Conservation (phyloP, 805 yeast genomes). For the baker's yeast (Saccharomyces cerevisiae) region DNA sequence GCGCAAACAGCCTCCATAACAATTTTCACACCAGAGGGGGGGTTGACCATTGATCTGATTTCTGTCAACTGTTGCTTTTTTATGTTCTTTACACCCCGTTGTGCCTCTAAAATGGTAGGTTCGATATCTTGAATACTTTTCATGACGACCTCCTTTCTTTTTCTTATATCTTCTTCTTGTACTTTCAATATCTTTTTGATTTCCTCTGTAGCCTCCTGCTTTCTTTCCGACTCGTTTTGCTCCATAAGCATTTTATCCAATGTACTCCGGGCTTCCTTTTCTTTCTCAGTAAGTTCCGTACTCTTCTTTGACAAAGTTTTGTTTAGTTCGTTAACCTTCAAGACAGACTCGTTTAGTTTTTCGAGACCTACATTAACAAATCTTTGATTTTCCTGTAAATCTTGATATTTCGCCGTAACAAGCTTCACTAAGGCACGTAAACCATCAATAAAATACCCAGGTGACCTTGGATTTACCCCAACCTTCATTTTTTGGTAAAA, state of each 20-base stretch:
- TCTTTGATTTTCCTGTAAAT: constrained; percentile 56
- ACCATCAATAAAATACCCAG: constrained; percentile 50
- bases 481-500: constrained; percentile 3
- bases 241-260: constrained; percentile 69
- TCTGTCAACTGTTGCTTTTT: constrained; percentile 90
- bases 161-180: constrained; percentile 55
- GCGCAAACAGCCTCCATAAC: constrained; percentile 84
- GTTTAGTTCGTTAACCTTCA: constrained; percentile 58
- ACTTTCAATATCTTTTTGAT: constrained; percentile 60
- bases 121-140: constrained; percentile 67
- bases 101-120: constrained; percentile 80
- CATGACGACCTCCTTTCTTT: constrained; percentile 47
- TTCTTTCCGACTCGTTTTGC: constrained; percentile 88
- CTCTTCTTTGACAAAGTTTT: constrained; percentile 47
- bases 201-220: constrained; percentile 73
- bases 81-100: constrained; percentile 81
- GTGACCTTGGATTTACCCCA: constrained; percentile 29
- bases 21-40: constrained; percentile 79
- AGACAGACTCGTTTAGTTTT: constrained; percentile 64
- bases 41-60: constrained; percentile 78
- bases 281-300: constrained; percentile 43
- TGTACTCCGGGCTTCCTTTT: constrained; percentile 60
- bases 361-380: constrained; percentile 70
- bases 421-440: constrained; percentile 37
- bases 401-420: constrained; percentile 37